Evolutionary conservation across 2,329 filamentous ascomycete genomes (phyloP).

Genomic region (Thielaviopsis musarum): DNA sequence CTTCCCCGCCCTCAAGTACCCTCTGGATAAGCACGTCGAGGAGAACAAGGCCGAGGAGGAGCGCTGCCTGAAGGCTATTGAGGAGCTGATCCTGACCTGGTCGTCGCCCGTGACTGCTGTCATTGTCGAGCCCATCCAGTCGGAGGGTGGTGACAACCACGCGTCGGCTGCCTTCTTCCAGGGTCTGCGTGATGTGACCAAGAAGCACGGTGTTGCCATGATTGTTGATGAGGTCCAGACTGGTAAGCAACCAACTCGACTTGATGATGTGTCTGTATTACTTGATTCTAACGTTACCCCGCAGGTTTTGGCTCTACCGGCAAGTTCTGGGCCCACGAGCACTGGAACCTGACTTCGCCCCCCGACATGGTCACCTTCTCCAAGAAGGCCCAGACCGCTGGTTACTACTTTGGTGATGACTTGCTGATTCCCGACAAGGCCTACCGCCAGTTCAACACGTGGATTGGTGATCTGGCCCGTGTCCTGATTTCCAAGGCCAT

Average conservation of each 20-base stretch:
- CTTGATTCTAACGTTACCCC: neutral
- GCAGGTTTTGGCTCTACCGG: constrained; percentile 70
- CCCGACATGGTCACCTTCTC: constrained; percentile 92
- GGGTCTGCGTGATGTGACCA: constrained; percentile 62
- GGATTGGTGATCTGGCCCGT: constrained; percentile 85
- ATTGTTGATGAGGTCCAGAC: constrained; percentile 94
- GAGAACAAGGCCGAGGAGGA: constrained; percentile 75
- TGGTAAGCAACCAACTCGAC: constrained; percentile 19
- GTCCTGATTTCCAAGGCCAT: constrained; percentile 77
- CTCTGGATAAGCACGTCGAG: constrained; percentile 58
- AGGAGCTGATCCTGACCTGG: constrained; percentile 63
- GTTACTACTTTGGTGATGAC: constrained; percentile 77
- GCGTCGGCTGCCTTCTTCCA: constrained; percentile 77
- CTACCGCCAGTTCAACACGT: constrained; percentile 93
- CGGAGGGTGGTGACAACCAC: constrained; percentile 89
- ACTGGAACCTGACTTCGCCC: constrained; percentile 66
- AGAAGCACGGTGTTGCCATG: constrained; percentile 60
- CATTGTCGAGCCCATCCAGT: constrained; percentile 81
- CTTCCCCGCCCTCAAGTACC: constrained; percentile 76
- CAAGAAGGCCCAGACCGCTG: constrained; percentile 88
- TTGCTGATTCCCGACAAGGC: constrained; percentile 76
- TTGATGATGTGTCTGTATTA: neutral
- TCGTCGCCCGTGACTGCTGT: constrained; percentile 67
- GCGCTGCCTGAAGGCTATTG: constrained; percentile 66
- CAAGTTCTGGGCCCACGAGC: constrained; percentile 93